Conservation (phyloP, 139 green algal genomes). For the Haematococcus sp. region DNA sequence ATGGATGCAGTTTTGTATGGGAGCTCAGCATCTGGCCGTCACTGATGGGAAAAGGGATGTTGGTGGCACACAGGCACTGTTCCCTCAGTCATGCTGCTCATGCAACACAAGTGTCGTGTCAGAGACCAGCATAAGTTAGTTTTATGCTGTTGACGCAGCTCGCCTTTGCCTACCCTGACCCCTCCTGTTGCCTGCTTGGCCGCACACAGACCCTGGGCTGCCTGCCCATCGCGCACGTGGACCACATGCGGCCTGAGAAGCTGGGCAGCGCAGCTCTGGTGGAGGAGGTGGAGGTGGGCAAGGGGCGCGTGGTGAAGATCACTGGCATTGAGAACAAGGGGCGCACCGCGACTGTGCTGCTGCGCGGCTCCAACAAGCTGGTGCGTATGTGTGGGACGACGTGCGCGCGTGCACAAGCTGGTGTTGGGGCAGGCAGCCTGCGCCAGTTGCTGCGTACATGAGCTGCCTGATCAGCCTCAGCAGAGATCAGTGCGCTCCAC, state of each 20-base stretch:
- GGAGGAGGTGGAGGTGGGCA: slow-evolving; percentile 68
- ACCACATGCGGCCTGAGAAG: slow-evolving; percentile 95
- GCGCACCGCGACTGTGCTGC: slow-evolving; percentile 87
- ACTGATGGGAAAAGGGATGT: no score
- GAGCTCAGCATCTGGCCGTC: no score
- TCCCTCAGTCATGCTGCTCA: no score
- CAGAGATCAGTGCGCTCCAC: background rate
- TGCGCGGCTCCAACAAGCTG: slow-evolving; percentile 96
- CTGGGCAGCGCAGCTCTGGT: slow-evolving; percentile 85
- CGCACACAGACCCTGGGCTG: slow-evolving; percentile 58
- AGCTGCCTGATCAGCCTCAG: background rate
- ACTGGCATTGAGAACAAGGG: slow-evolving; percentile 89
- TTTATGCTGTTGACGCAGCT: no score
- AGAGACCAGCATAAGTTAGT: no score
- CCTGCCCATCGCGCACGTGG: slow-evolving; percentile 93
- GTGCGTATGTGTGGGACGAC: slow-evolving; percentile 13
- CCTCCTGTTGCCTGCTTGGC: no score
- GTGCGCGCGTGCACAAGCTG: background rate
- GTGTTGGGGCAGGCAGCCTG: background rate
- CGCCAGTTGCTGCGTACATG: background rate
- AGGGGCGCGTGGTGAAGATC: slow-evolving; percentile 82
- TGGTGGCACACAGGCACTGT: no score
- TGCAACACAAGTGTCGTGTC: no score
- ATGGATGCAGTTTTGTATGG: no score
- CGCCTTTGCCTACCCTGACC: no score